Conservation (phyloP, 2,329 filamentous ascomycete species). For the Cladosporium phlei region DNA sequence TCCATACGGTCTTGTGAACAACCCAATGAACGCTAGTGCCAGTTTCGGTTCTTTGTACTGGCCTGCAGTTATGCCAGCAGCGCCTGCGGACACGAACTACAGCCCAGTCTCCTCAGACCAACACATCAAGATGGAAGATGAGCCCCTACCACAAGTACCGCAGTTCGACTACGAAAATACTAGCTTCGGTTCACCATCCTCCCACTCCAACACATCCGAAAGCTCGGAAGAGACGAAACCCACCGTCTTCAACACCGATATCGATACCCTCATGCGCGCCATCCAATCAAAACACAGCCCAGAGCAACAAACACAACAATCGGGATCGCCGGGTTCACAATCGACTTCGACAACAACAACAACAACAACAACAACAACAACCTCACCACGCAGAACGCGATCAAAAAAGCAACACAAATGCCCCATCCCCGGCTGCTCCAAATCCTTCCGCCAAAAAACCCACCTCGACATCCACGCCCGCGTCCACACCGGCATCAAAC, state of each 20-base stretch:
- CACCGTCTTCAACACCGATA: conserved; percentile 68
- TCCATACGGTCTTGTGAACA: conserved; percentile 8
- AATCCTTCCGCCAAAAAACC: conserved; percentile 85
- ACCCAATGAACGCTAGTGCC: conserved; percentile 14
- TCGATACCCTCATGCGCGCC: conserved; percentile 83
- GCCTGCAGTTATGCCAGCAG: conserved; percentile 15
- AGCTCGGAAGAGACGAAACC: conserved; percentile 34
- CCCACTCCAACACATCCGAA: conserved; percentile 43
- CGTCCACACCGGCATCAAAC: conserved; percentile 83
- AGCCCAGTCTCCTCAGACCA: conserved; percentile 26
- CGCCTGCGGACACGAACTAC: conserved; percentile 7
- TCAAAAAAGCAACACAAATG: conserved; percentile 68
- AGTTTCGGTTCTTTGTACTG: conserved; percentile 19
- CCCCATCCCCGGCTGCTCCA: conserved; percentile 66
- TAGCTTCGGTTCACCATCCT: conserved; percentile 27
- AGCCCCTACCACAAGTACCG: conserved; percentile 38
- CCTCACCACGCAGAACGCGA: conserved; percentile 18
- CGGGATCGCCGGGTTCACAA: background rate
- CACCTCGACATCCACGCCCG: conserved; percentile 86
- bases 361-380: conserved; percentile 2
- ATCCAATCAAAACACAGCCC: conserved; percentile 56
- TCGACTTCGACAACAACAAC: background rate
- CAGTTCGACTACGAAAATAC: conserved; percentile 35
- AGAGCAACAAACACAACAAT: background rate
- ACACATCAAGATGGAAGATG: conserved; percentile 41